phyloP scores from a whole-genome alignment of 1,284 basidiomycete species.

The Boletellus deceptivus region DNA sequence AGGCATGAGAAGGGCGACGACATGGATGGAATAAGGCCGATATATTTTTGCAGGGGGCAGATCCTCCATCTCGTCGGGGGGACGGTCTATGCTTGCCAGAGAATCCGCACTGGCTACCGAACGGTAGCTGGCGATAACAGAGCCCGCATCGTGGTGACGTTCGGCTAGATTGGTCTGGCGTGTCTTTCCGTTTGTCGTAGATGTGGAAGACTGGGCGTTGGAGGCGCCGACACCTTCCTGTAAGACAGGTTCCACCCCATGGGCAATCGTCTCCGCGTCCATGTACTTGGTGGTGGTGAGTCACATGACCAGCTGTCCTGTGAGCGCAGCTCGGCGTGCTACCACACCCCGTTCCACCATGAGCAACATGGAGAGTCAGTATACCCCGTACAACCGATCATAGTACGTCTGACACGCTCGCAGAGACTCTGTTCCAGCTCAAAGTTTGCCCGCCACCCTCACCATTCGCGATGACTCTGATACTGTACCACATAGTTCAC shows the following conservation, averaged over 20 bases:
- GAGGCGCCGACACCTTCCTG: background rate
- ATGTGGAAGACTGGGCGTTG: background rate
- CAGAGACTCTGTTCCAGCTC: conserved; percentile 94
- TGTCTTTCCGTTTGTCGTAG: conserved; percentile 2
- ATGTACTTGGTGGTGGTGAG: background rate
- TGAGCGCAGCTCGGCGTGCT: background rate
- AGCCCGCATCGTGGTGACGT: conserved; percentile 30
- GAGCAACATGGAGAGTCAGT: conserved; percentile 90
- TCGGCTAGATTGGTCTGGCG: background rate
- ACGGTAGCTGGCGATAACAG: conserved; percentile 36
- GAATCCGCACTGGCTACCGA: conserved; percentile 39
- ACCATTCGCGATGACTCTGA: conserved; percentile 11
- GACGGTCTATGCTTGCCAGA: conserved; percentile 51
- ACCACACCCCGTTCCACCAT: conserved; percentile 40
- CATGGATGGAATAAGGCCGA: conserved; percentile 58
- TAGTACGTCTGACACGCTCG: conserved; percentile 8
- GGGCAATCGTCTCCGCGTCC: background rate
- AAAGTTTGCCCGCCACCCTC: conserved; percentile 51
- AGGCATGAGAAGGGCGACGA: conserved; percentile 72
- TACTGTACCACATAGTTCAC: conserved; percentile 69
- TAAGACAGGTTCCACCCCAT: background rate
- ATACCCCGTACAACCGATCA: background rate
- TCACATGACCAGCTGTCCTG: conserved; percentile 18
- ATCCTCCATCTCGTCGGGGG: conserved; percentile 45
- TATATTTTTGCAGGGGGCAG: conserved; percentile 48